These are phyloP conservation scores for Tylopilus plumbeoviolaceoides DNA, from an alignment of 768 basidiomycete genomes.

Conservation along the genomic window DNA sequence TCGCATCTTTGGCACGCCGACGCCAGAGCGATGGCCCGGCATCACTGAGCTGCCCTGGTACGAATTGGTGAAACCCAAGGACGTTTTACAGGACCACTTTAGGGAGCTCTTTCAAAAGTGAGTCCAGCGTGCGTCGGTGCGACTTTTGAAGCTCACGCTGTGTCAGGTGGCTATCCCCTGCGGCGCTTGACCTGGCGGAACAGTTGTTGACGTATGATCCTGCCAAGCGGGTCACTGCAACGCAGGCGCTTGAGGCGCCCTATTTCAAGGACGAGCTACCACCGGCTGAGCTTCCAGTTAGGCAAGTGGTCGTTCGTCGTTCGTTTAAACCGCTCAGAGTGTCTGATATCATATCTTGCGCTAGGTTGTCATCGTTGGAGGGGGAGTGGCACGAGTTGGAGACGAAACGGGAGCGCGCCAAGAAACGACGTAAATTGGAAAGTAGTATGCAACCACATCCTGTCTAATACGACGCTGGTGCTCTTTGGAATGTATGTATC, in stretches of 20 bases:
- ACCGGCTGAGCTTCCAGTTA: constrained; percentile 62
- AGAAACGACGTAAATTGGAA: constrained; percentile 69
- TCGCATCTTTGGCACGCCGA: constrained; percentile 87
- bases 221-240: constrained; percentile 65
- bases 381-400: constrained; percentile 99
- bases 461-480: constrained; percentile 27
- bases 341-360: constrained; percentile 4
- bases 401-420: constrained; percentile 86
- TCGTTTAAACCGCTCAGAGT: not conserved
- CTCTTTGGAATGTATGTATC: constrained; percentile 15
- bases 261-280: constrained; percentile 88
- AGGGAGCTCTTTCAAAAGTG: constrained; percentile 84
- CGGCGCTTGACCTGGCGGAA: constrained; percentile 85
- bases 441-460: constrained; percentile 36
- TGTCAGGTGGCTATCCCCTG: constrained; percentile 78
- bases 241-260: constrained; percentile 71
- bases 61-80: constrained; percentile 92
- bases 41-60: constrained; percentile 92
- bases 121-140: constrained; percentile 13
- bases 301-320: constrained; percentile 47
- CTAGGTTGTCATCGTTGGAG: constrained; percentile 71
- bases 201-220: constrained; percentile 81
- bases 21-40: constrained; percentile 75
- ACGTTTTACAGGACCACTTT: constrained; percentile 69
- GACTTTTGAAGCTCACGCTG: not conserved